Percentiles rank a stretch among this genome's conserved stretches.
phyloP scores from a whole-genome alignment of 2,329 filamentous ascomycete species.

The Fusarium gaditjirri region DNA sequence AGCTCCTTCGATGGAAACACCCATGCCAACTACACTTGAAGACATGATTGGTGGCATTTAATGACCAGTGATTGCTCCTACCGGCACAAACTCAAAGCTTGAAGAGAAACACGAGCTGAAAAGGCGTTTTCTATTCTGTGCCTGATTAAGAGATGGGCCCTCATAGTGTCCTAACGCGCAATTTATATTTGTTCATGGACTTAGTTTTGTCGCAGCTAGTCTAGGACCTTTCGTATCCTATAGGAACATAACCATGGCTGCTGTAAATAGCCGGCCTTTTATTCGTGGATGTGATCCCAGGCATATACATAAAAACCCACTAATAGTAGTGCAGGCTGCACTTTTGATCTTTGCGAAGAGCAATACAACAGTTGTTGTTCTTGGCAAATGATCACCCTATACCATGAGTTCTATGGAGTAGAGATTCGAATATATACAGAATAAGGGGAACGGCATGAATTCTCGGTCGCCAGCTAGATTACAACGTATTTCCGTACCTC shows the following conservation, averaged over 20 bases:
- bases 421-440: background rate
- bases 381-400: background rate
- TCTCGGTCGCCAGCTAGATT: background rate
- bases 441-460: background rate
- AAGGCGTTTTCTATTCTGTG: no score
- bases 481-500: rapidly evolving
- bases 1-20: background rate
- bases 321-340: background rate
- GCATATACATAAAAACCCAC: background rate
- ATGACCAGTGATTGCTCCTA: background rate
- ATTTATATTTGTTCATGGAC: no score
- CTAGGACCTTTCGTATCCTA: background rate
- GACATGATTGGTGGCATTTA: background rate
- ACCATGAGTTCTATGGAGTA: background rate
- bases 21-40: background rate
- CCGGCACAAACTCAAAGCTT: background rate
- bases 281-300: background rate
- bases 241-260: background rate
- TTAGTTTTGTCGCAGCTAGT: background rate
- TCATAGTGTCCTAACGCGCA: background rate
- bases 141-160: no score
- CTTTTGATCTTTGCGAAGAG: background rate
- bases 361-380: background rate
- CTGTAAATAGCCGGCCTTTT: background rate
- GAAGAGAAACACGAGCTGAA: background rate